Conservation (phyloP, 1,284 basidiomycete genomes). For the Phylloboletellus chloephorus region DNA sequence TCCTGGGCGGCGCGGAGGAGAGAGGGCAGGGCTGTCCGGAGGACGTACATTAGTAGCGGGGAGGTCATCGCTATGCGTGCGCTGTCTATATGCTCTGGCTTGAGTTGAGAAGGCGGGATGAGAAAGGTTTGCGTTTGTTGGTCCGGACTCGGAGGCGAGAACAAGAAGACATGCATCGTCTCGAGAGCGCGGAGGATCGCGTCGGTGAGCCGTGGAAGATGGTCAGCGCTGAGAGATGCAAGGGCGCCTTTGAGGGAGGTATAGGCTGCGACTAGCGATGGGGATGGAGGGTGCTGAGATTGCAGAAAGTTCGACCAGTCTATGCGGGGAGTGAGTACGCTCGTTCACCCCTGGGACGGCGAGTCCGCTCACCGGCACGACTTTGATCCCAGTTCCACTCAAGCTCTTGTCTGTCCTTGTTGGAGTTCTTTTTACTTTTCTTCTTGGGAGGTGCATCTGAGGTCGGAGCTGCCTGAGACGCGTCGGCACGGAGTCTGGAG, state of each 20-base stretch:
- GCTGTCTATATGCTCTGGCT: slow-evolving; percentile 16
- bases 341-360: neutral
- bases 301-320: slow-evolving; percentile 21
- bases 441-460: slow-evolving; percentile 25
- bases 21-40: slow-evolving; percentile 18
- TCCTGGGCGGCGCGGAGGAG: slow-evolving; percentile 15
- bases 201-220: slow-evolving; percentile 13
- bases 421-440: slow-evolving; percentile 23
- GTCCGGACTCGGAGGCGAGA: slow-evolving; percentile 9
- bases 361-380: slow-evolving; percentile 14
- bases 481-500: slow-evolving; percentile 10
- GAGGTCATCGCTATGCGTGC: slow-evolving; percentile 19
- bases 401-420: slow-evolving; percentile 12
- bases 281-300: slow-evolving; percentile 18
- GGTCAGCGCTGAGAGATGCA: slow-evolving; percentile 9
- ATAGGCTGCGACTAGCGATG: slow-evolving; percentile 25
- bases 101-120: neutral
- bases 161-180: slow-evolving; percentile 20
- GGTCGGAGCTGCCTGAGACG: slow-evolving; percentile 9
- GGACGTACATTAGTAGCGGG: slow-evolving; percentile 22
- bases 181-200: slow-evolving; percentile 22
- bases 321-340: slow-evolving; percentile 8
- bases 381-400: slow-evolving; percentile 23
- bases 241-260: slow-evolving; percentile 21
- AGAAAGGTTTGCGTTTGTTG: neutral